phyloP scores from a whole-genome alignment of 495 filamentous ascomycete species.

The Usnea hakonensis region DNA sequence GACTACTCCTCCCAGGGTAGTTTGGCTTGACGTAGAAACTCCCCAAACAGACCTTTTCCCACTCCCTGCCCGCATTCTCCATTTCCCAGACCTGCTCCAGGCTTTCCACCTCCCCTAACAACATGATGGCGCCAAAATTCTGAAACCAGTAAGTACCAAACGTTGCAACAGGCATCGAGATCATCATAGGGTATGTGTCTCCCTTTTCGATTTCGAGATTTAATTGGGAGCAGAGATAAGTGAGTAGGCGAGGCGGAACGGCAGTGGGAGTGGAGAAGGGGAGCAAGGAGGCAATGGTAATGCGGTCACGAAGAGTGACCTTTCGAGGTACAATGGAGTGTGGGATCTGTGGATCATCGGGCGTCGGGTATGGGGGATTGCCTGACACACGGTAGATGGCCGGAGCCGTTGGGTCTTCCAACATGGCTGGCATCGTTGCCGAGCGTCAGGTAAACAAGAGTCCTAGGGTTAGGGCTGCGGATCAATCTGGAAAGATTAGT shows the following conservation, averaged over 20 bases:
- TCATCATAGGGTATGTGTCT: conserved; percentile 92
- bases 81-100: conserved; percentile 50
- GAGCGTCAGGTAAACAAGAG: neutral
- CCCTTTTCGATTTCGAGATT: conserved; percentile 94
- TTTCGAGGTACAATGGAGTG: conserved; percentile 65
- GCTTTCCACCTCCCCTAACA: conserved; percentile 70
- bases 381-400: conserved; percentile 51
- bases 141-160: conserved; percentile 94
- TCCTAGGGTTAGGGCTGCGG: conserved; percentile 1
- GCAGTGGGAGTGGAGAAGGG: conserved; percentile 70
- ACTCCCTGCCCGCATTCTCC: conserved; percentile 57
- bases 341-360: conserved; percentile 51
- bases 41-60: conserved; percentile 78
- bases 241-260: conserved; percentile 66
- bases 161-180: conserved; percentile 61
- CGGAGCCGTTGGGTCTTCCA: conserved; percentile 62
- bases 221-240: conserved; percentile 76
- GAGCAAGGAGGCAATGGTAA: conserved; percentile 83
- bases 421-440: conserved; percentile 71
- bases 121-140: conserved; percentile 89
- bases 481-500: neutral
- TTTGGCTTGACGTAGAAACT: conserved; percentile 98
- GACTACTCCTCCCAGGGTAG: conserved; percentile 91
- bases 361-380: conserved; percentile 54
- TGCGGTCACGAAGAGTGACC: conserved; percentile 82